phyloP scores from a whole-genome alignment of 306 rosid species.

The Trifolium dubium region DNA sequence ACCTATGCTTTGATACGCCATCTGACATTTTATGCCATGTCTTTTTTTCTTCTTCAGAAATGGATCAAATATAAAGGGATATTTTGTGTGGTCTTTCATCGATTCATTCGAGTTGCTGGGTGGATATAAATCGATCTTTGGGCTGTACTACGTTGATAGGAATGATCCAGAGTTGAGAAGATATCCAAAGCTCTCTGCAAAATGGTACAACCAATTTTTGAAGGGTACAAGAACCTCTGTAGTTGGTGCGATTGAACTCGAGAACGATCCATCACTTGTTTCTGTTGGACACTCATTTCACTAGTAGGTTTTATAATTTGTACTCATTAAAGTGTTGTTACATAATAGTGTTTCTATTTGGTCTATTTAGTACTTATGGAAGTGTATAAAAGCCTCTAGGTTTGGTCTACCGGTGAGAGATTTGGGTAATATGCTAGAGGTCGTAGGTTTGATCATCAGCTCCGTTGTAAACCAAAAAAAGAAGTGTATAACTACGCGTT shows the following conservation, averaged over 20 bases:
- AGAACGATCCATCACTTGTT: conserved; percentile 36
- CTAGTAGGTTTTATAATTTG: conserved; percentile 15
- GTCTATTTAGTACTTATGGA: too few relatives aligned
- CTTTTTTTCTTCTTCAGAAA: conserved; percentile 35
- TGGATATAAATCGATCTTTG: conserved; percentile 4
- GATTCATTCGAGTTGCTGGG: conserved; percentile 45
- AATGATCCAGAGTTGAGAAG: conserved; percentile 34
- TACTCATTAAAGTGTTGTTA: not conserved
- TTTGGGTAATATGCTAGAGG: too few relatives aligned
- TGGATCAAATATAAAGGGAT: conserved; percentile 55
- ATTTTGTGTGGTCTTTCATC: conserved; percentile 57
- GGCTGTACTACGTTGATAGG: conserved; percentile 12
- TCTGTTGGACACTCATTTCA: conserved; percentile 40
- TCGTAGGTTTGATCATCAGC: too few relatives aligned
- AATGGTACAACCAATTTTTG: conserved; percentile 49
- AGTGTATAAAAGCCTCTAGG: too few relatives aligned
- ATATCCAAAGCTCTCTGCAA: conserved; percentile 56
- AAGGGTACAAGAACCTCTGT: conserved; percentile 13
- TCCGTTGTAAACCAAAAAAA: too few relatives aligned
- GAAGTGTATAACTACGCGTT: not conserved
- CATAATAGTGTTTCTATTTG: not conserved
- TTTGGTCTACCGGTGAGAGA: too few relatives aligned
- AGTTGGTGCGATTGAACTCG: conserved; percentile 34
- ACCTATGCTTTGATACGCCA: not conserved
- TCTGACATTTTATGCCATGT: not conserved